Base-by-base conservation (phyloP, 164 flowering plant species). In the Houttuynia cordata region DNA sequence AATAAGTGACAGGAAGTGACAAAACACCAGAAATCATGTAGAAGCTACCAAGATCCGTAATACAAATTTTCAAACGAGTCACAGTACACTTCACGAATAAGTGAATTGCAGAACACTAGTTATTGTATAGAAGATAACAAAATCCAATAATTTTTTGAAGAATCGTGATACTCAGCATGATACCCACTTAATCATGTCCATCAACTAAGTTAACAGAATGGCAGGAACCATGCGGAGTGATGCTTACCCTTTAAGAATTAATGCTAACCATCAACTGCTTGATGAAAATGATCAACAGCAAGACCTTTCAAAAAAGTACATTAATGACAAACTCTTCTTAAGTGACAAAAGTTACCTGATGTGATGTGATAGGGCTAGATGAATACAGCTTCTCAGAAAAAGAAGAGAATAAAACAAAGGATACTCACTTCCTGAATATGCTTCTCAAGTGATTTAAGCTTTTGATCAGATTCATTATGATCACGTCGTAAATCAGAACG, bases 361-460 rank as follows among this genome's bases (percentile, higher is more conserved):
- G 12, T 17, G 1, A 45, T 45, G 12, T 12, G 17, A 12, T 45
- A 45, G 49, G 49, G 49, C 49, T 12, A 45, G 49, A 45, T 45
- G 49, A 45, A 45, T 12, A 10, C 17, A 45, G 49, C 17, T 3
- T 12, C 14, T 12, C 9, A 45, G 49, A 20, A 10, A 49, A 62
- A 52, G n/a, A n/a, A n/a, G 25, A 42, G 17, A 12, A 34, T 1
- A 14, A 62, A 54, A 62, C 24, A 9, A 20, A 13, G 15, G 34
- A 51, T n/a, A 73, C 86, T 78, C 58, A 87, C 98, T 75, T 93
- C 99, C 66, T 83, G 88, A 51, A 93, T 70, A 77, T 93, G 99
- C 74, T 93, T 93, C 72, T 88, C 97, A 59, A 93, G 79, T 66
- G 81, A 81, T 54, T 78, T 86, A 62, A 90, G 88, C 84, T 86